Base-by-base conservation (phyloP, 306 rosid species). In the Corylus heterophylla region DNA sequence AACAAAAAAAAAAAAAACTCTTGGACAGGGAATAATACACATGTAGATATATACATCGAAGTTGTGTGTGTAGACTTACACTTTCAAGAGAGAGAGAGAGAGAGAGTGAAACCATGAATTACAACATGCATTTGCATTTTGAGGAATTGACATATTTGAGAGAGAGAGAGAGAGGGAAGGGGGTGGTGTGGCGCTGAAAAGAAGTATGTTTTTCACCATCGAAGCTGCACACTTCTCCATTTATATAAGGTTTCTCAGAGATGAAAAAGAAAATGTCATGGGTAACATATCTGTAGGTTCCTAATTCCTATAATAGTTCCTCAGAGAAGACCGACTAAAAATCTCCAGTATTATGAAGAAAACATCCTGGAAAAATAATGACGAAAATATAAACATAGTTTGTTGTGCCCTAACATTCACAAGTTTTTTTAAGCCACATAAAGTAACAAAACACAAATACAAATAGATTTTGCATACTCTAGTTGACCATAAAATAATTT, bases 1-100 rank as follows among this genome's bases (percentile, higher is more conserved):
- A 56, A 82, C 35, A 18, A 64, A 66, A 84, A 83, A 18, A 64
- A 79, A 73, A 11, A 10, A 84, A 22, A 22, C 22, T 22, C 78
- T 51, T 48, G 37, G 73, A 56, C 35, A 67, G 51, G 67, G 80
- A 27, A 13, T 56, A 44, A 77, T 69, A 74, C 49, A 54, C 51
- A 35, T 20, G 29, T 20, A 75, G 4, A 68, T 25, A 25, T 20
- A 4, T 12, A 59, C 20, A 59, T 37, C 17, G 20, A 62, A 1
- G 31, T 62, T 4, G 12, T 4, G 31, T 9, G 25, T 18, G 61
- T 7, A 1, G 7, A 8, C 7, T 1, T 16, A 29, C 13, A 31
- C 45, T 0, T 13, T 3, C 13, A 63, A 62, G 39, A 62, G 8
- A 25, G 63, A 25, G 8, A 25, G 63, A 25, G 27, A n/a, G 48